Conservation (phyloP, 176 grass and related monocot species). For the Poa pratensis region DNA sequence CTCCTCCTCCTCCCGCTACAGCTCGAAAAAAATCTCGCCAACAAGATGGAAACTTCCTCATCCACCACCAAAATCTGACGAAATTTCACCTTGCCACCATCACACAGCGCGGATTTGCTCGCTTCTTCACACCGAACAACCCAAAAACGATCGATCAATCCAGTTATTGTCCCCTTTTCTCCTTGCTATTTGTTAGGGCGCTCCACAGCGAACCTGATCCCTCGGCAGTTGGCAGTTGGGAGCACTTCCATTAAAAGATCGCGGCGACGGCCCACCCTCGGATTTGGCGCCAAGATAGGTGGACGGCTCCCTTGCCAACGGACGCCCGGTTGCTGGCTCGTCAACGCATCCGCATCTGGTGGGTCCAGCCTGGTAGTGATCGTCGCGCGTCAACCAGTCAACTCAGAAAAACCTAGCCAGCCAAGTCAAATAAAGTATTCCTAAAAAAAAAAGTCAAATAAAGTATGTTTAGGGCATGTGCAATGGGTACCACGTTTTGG, state of each 20-base stretch:
- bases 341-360: neutral
- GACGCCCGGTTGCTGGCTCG: neutral
- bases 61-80: neutral
- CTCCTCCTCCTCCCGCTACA: slow-evolving; percentile 1
- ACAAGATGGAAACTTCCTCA: neutral
- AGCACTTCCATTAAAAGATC: neutral
- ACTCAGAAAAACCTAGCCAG: neutral
- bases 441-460: no score
- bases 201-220: slow-evolving; percentile 10
- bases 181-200: neutral
- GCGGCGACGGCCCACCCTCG: neutral
- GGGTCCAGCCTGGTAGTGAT: neutral
- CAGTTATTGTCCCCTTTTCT: neutral
- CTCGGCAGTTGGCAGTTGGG: neutral
- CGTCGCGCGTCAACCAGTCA: neutral
- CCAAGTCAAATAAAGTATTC: no score
- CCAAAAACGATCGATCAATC: slow-evolving; percentile 3
- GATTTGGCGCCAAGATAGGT: neutral
- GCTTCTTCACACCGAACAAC: neutral
- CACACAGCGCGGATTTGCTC: neutral
- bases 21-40: neutral
- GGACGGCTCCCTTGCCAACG: neutral
- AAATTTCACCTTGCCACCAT: neutral
- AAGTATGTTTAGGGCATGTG: no score
- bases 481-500: neutral